Conservation (phyloP, 352 stramenopile genomes). For the Globisporangium uncinulatum region DNA sequence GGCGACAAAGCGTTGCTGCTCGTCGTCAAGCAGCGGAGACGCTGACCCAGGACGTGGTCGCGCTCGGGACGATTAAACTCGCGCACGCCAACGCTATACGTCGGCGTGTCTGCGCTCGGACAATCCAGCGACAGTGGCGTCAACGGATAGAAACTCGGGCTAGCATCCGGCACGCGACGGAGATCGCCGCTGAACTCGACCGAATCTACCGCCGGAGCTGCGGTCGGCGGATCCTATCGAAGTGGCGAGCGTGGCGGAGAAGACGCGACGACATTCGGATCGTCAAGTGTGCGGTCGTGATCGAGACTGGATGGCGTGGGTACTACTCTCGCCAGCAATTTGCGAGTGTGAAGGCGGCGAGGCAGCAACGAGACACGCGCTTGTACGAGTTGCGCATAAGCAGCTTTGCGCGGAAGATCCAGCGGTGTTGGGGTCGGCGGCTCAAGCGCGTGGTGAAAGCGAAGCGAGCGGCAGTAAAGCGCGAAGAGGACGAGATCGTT, state of each 20-base stretch:
- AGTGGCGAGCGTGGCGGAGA: conserved; percentile 8
- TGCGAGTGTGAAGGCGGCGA: not conserved
- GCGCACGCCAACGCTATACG: not conserved
- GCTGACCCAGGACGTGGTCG: not conserved
- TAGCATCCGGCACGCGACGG: not conserved
- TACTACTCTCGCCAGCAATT: conserved; percentile 8
- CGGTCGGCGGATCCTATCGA: conserved; percentile 9
- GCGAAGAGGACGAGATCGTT: conserved; percentile 27
- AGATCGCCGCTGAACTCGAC: conserved; percentile 4
- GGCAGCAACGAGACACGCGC: conserved; percentile 1
- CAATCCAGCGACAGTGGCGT: conserved; percentile 15
- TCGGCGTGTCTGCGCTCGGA: conserved; percentile 1
- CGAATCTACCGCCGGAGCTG: conserved; percentile 8
- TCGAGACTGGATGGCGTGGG: conserved; percentile 12
- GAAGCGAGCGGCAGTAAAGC: conserved; percentile 27
- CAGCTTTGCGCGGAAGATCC: conserved; percentile 11
- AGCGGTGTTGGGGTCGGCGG: conserved; percentile 28
- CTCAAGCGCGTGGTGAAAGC: conserved; percentile 14
- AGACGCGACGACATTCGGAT: conserved; percentile 3
- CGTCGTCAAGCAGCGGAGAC: conserved; percentile 4
- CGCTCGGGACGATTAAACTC: not conserved
- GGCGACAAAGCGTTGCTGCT: not conserved
- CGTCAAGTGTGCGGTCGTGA: conserved; percentile 6
- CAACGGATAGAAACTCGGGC: conserved; percentile 1
- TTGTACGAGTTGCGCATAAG: conserved; percentile 8